A percentile compares a stretch with the other conserved stretches of the same genome.
Conservation (phyloP, 179 eudicot species). For the Silene noctiflora region DNA sequence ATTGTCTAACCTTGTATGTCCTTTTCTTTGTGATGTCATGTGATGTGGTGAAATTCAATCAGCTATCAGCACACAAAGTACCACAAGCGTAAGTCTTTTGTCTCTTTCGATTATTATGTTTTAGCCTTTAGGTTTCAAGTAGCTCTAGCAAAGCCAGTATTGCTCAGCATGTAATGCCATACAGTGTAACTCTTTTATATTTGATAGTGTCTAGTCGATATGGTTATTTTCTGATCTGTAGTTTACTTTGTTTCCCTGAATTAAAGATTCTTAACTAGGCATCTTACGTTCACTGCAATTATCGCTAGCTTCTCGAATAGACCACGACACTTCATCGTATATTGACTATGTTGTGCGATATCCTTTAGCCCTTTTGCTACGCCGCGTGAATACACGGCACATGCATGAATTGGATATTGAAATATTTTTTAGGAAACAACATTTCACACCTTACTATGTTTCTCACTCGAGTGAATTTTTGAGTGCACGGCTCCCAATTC, state of each 20-base stretch:
- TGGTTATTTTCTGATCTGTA: neutral
- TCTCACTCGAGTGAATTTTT: too few relatives aligned
- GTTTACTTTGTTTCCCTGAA: neutral
- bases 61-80: constrained; percentile 98
- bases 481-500: neutral
- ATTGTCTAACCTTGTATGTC: constrained; percentile 23
- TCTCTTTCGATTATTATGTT: neutral
- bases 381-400: neutral
- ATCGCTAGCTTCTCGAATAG: neutral
- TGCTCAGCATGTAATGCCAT: neutral
- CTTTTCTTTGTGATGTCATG: constrained; percentile 39
- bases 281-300: neutral
- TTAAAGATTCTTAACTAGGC: neutral
- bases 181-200: neutral
- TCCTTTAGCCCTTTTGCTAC: neutral
- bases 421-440: neutral
- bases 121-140: neutral
- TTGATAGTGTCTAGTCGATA: neutral
- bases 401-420: neutral
- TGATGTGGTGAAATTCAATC: constrained; percentile 36
- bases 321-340: neutral
- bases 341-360: neutral
- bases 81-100: constrained; percentile 78
- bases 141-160: constrained; percentile 9
- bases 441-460: too few relatives aligned